These are phyloP conservation scores for Chaetomidium leptoderma DNA, from an alignment of 495 filamentous ascomycete genomes.

Conservation along the genomic window DNA sequence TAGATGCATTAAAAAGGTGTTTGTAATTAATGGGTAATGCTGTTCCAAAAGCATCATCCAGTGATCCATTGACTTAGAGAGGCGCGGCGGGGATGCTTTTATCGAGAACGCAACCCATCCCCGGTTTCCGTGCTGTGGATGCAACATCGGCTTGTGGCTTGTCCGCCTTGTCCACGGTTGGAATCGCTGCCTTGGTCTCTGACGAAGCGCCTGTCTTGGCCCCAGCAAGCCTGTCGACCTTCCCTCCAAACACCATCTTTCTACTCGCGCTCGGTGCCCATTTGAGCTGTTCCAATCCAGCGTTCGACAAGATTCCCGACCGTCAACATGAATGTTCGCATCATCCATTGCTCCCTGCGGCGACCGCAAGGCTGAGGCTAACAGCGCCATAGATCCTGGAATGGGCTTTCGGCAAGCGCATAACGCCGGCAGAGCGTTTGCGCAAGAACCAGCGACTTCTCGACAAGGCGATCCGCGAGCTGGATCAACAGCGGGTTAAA, in stretches of 20 bases:
- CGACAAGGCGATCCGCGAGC: slow-evolving; percentile 93
- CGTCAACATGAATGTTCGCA: slow-evolving; percentile 37
- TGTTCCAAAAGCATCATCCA: too few species aligned
- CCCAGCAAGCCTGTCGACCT: not conserved
- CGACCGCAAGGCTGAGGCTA: slow-evolving; percentile 4
- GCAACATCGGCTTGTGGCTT: not conserved
- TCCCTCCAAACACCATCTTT: not conserved
- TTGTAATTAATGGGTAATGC: not conserved
- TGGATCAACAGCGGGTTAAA: slow-evolving; percentile 89
- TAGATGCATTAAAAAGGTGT: not conserved
- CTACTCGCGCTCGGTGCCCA: not conserved
- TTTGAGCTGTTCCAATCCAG: not conserved
- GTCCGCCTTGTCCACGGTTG: not conserved
- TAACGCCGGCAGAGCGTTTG: slow-evolving; percentile 93
- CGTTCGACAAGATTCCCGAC: not conserved
- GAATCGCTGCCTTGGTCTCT: slow-evolving; percentile 5
- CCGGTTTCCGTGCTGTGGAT: too few species aligned
- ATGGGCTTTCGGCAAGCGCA: slow-evolving; percentile 98
- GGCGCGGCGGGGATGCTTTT: too few species aligned
- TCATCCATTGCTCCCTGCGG: not conserved
- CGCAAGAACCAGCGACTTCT: slow-evolving; percentile 95
- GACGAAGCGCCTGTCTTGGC: slow-evolving; percentile 12
- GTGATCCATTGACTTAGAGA: too few species aligned
- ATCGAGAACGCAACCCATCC: too few species aligned
- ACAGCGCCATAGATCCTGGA: slow-evolving; percentile 68